These are phyloP conservation scores for Aspergillus brasiliensis DNA, from an alignment of 2,329 filamentous ascomycete genomes.

Conservation along the genomic window DNA sequence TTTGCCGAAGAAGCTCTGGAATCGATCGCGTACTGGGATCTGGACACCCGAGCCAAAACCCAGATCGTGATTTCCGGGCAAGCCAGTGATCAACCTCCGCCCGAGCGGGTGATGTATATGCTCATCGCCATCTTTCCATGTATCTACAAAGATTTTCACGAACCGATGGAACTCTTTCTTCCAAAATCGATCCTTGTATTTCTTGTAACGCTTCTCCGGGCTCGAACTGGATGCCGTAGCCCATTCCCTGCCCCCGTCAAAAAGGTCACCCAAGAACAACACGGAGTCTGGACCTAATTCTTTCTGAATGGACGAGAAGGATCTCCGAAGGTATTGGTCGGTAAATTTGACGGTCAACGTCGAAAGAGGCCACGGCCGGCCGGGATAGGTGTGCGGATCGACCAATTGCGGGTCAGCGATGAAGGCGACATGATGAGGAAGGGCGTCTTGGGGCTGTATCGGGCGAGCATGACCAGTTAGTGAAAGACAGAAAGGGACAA, in stretches of 20 bases:
- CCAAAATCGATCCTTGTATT: conserved; percentile 84
- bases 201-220: conserved; percentile 69
- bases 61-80: conserved; percentile 94
- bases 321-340: conserved; percentile 84
- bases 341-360: conserved; percentile 70
- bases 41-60: conserved; percentile 89
- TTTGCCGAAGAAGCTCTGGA: conserved; percentile 85
- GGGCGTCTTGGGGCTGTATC: conserved; percentile 70
- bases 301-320: conserved; percentile 76
- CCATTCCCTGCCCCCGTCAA: conserved; percentile 96
- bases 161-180: conserved; percentile 83
- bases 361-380: conserved; percentile 73
- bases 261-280: conserved; percentile 90
- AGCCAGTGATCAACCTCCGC: conserved; percentile 76
- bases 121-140: conserved; percentile 62
- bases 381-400: conserved; percentile 92
- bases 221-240: conserved; percentile 65
- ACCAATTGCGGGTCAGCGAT: conserved; percentile 90
- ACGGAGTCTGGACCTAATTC: conserved; percentile 80
- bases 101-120: conserved; percentile 63
- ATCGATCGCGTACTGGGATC: conserved; percentile 75
- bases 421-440: conserved; percentile 80
- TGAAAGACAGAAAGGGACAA: neutral
- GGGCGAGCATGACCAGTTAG: conserved; percentile 1
- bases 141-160: conserved; percentile 76